Conservation (phyloP, 306 rosid species). For the Inga oerstediana region DNA sequence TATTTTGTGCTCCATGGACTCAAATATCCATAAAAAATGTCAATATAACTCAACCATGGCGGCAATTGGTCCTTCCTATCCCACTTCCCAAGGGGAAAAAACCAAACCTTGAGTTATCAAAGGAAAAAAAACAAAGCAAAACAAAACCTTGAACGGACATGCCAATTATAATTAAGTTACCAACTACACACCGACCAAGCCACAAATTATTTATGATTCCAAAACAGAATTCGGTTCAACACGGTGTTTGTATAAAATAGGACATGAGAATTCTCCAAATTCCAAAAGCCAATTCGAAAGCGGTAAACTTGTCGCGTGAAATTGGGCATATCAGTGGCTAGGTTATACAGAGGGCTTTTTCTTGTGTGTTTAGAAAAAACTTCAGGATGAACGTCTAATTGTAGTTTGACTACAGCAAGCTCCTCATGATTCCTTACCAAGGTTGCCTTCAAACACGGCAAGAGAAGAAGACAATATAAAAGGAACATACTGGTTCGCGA, state of each 20-base stretch:
- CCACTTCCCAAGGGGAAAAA: background rate
- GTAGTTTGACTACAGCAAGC: background rate
- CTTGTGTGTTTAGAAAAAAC: background rate
- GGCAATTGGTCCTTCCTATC: conserved; percentile 7
- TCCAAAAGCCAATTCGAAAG: background rate
- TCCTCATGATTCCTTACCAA: background rate
- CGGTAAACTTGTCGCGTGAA: background rate
- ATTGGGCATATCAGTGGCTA: too few relatives aligned
- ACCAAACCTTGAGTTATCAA: too few relatives aligned
- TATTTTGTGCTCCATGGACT: background rate
- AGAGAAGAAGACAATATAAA: background rate
- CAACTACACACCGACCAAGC: background rate
- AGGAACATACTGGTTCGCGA: background rate
- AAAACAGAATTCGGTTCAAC: conserved; percentile 1
- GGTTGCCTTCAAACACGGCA: background rate
- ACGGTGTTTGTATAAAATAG: conserved; percentile 14
- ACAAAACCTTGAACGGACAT: background rate
- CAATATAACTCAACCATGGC: background rate
- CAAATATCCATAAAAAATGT: conserved; percentile 1
- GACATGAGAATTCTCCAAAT: conserved; percentile 3
- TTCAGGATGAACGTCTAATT: background rate
- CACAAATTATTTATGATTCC: background rate
- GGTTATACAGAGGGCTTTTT: background rate
- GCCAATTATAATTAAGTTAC: background rate
- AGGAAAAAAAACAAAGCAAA: background rate